Evolutionary conservation across 306 rosid species (phyloP).

Genomic region (Acacia confusa): DNA sequence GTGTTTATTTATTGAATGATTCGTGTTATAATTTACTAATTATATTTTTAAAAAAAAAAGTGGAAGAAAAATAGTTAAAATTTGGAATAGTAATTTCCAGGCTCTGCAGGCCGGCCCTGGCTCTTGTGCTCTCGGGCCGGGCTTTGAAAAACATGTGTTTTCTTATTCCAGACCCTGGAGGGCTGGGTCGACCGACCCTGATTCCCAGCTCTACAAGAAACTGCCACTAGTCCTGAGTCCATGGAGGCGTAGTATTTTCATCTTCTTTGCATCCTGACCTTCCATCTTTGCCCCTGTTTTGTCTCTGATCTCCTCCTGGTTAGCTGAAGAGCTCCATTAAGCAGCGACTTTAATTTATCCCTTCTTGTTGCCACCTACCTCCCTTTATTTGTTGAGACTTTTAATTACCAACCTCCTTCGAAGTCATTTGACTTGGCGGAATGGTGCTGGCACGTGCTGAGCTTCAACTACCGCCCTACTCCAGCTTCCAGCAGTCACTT

Average conservation of each 20-base stretch:
- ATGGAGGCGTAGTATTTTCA: conserved; percentile 83
- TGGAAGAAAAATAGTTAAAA: too few relatives aligned
- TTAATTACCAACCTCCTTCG: neutral
- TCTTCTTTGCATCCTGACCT: conserved; percentile 44
- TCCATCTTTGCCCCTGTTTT: conserved; percentile 36
- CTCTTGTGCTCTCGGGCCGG: too few relatives aligned
- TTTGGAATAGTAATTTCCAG: too few relatives aligned
- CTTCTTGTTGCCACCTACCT: neutral
- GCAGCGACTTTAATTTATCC: neutral
- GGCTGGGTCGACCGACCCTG: too few relatives aligned
- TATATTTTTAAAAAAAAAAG: too few relatives aligned
- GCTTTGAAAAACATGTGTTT: too few relatives aligned
- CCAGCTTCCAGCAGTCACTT: neutral
- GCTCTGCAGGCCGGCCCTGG: too few relatives aligned
- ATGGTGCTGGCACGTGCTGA: conserved; percentile 1
- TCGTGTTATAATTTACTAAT: too few relatives aligned
- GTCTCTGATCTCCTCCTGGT: neutral
- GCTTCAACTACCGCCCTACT: neutral
- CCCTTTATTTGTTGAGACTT: neutral
- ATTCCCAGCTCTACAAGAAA: too few relatives aligned
- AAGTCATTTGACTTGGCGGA: neutral
- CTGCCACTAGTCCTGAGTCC: conserved; percentile 92
- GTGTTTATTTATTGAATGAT: too few relatives aligned
- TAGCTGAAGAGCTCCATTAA: neutral
- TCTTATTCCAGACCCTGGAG: too few relatives aligned